Percentiles rank a stretch among this genome's conserved stretches.
Conservation (phyloP, 495 filamentous ascomycete species). For the Xylaria longipes region DNA sequence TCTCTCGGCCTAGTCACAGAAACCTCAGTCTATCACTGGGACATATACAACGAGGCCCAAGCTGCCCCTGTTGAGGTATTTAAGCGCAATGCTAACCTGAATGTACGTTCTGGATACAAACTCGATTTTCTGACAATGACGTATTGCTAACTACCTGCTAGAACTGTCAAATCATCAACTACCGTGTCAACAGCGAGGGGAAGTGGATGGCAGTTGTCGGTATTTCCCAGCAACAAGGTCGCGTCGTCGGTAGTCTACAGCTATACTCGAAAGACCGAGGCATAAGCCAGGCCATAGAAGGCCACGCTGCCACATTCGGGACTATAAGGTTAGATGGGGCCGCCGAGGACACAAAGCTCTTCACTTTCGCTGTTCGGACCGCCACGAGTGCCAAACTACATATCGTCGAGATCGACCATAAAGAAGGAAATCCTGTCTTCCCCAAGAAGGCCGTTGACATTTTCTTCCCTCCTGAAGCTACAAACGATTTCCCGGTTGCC, state of each 20-base stretch:
- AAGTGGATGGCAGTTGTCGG: constrained; percentile 99
- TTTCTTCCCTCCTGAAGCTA: constrained; percentile 94
- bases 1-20: constrained; percentile 90
- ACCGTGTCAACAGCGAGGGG: constrained; percentile 91
- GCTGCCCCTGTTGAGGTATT: constrained; percentile 85
- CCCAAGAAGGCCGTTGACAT: constrained; percentile 96
- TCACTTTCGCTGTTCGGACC: constrained; percentile 93
- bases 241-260: constrained; percentile 95
- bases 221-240: constrained; percentile 89
- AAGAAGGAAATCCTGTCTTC: constrained; percentile 83
- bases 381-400: constrained; percentile 92
- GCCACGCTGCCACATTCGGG: constrained; percentile 95
- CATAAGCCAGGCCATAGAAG: constrained; percentile 97
- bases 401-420: constrained; percentile 96
- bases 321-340: constrained; percentile 87
- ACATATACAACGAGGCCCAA: constrained; percentile 83
- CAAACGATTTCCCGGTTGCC: constrained; percentile 96
- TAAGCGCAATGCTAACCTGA: constrained; percentile 87
- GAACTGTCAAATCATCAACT: constrained; percentile 99
- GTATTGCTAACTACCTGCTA: constrained; percentile 44
- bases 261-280: constrained; percentile 94
- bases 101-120: constrained; percentile 59
- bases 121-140: neutral
- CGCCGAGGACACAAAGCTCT: constrained; percentile 88
- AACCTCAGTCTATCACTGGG: constrained; percentile 93